These are phyloP conservation scores for Moricandia arvensis DNA, from an alignment of 345 rosid genomes.

Conservation along the genomic window DNA sequence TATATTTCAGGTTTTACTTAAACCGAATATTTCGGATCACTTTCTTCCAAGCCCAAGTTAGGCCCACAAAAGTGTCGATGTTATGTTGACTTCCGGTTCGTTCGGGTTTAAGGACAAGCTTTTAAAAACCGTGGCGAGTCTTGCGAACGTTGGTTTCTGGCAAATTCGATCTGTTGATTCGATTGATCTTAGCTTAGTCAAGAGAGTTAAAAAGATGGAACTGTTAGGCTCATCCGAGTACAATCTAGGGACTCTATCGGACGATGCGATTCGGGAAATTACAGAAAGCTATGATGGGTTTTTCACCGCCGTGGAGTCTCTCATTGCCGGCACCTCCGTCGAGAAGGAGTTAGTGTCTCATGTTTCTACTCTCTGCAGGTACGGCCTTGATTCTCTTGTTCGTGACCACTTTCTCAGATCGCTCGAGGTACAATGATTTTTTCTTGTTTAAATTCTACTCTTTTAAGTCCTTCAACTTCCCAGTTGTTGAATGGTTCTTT, in stretches of 20 bases:
- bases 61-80: too few species aligned
- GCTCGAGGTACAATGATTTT: conserved; percentile 46
- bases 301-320: conserved; percentile 54
- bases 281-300: conserved; percentile 56
- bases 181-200: too few species aligned
- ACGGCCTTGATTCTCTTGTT: conserved; percentile 70
- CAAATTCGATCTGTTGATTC: background rate
- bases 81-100: conserved; percentile 1
- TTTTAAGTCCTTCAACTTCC: background rate
- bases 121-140: background rate
- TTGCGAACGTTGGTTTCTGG: conserved; percentile 6
- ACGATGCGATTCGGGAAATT: conserved; percentile 55
- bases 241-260: conserved; percentile 51
- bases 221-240: conserved; percentile 39
- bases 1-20: too few species aligned
- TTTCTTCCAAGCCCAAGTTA: background rate
- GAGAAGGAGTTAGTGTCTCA: conserved; percentile 49
- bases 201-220: too few species aligned
- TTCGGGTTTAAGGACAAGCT: conserved; percentile 18
- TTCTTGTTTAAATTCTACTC: background rate
- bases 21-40: background rate
- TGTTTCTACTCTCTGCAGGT: conserved; percentile 61
- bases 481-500: background rate
- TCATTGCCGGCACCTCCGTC: conserved; percentile 47
- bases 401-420: conserved; percentile 68